phyloP scores from a whole-genome alignment of 768 basidiomycete genomes.

The Termitomyces sp. region DNA sequence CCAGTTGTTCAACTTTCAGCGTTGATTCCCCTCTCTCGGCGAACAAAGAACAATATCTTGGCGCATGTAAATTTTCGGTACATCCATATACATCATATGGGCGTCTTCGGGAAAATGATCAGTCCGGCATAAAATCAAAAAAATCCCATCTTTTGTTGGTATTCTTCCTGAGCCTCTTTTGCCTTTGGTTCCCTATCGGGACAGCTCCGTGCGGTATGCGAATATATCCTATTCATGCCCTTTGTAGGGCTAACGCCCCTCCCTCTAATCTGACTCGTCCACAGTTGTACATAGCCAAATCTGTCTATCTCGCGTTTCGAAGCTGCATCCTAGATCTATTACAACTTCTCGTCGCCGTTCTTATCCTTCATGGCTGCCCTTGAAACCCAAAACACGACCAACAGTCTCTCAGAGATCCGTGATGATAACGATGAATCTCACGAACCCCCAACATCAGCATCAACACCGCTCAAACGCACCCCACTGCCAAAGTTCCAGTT shows the following conservation, averaged over 20 bases:
- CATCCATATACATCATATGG: neutral
- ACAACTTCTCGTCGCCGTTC: neutral
- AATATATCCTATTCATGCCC: too few species aligned
- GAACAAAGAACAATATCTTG: neutral
- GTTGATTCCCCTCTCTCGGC: neutral
- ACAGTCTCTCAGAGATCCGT: neutral
- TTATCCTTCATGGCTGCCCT: neutral
- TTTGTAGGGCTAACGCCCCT: too few species aligned
- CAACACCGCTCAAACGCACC: constrained; percentile 9
- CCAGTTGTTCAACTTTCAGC: neutral
- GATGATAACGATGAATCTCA: neutral
- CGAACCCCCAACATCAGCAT: neutral
- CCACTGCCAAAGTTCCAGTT: constrained; percentile 35
- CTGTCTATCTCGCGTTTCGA: neutral
- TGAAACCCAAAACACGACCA: neutral
- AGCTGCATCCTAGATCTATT: neutral
- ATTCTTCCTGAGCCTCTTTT: neutral
- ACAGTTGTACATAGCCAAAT: neutral
- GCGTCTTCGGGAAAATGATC: neutral
- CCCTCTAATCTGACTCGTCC: neutral
- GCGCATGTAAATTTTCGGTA: neutral
- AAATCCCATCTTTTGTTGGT: neutral
- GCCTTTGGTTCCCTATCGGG: neutral
- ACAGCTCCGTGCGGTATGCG: neutral
- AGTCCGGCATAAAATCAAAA: neutral